Conservation (phyloP, 2,329 filamentous ascomycete species). For the Didymella pinodella region DNA sequence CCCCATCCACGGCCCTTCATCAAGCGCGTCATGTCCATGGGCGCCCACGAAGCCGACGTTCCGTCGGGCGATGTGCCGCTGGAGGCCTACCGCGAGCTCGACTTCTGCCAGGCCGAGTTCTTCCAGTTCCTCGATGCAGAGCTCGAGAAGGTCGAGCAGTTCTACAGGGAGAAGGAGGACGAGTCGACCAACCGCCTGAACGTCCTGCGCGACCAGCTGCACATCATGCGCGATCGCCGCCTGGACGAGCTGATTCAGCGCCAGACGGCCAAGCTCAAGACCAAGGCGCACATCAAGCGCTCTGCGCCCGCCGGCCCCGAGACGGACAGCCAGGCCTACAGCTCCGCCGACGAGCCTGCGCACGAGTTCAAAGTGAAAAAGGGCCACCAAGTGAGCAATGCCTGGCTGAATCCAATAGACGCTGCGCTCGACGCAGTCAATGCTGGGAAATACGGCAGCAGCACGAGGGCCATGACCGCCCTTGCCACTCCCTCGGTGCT, state of each 20-base stretch:
- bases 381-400: constrained; percentile 24
- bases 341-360: constrained; percentile 33
- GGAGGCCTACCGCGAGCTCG: constrained; percentile 69
- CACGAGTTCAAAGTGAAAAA: constrained; percentile 27
- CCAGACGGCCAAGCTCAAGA: constrained; percentile 49
- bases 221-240: constrained; percentile 88
- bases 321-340: constrained; percentile 29
- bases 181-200: constrained; percentile 78
- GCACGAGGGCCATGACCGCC: constrained; percentile 56
- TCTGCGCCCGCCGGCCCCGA: constrained; percentile 21
- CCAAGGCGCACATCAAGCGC: constrained; percentile 35
- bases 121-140: constrained; percentile 84
- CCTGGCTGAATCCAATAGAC: constrained; percentile 50
- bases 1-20: constrained; percentile 48
- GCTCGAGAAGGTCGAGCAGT: constrained; percentile 88
- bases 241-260: constrained; percentile 71
- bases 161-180: constrained; percentile 87
- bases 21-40: constrained; percentile 55
- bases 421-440: constrained; percentile 53
- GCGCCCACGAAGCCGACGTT: constrained; percentile 47
- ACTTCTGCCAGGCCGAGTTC: constrained; percentile 81
- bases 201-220: constrained; percentile 81
- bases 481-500: constrained; percentile 54
- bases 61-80: constrained; percentile 59
- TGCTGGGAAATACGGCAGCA: constrained; percentile 62